Base-by-base conservation (phyloP, 2,329 filamentous ascomycete genomes). In the Fusarium verticillioides region DNA sequence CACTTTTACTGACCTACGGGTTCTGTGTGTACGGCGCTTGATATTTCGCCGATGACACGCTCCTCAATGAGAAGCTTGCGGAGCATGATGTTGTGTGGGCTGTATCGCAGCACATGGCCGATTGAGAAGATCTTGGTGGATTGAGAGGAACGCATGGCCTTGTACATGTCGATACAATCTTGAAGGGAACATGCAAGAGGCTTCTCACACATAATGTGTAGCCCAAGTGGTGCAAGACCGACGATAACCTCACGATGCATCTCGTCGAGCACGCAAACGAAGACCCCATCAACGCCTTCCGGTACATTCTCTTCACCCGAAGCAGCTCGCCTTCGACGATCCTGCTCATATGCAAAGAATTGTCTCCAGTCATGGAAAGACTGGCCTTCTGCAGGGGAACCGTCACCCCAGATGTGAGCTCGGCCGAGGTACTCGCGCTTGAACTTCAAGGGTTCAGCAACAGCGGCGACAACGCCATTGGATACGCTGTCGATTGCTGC, bases 181-280 rank as follows among this genome's bases (percentile, higher is more conserved):
- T 87, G 82, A 34, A 98, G 84, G 0, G 89, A 92, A 28, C 94
- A 94, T 1, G 95, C 94, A 60, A 99, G 84, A 5, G 96, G 96
- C 83, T 99, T 99, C 86, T 99, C 96, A 81, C 95, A 97, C 87
- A 98, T 93, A 72, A 98, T 90, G 81, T 98, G 95, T 53, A 98
- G 84, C 5, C 88, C 79, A 85, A 91, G 83, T 18, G 89, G 89
- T 3, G 93, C 92, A 59, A 97, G 86, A 3, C 90, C 93, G 47
- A 92, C 87, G 28, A 97, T 88, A 53, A 96, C 94, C 63, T 95
- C 92, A 56, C 91, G 91, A 82, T 99, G 96, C 84, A 94, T 92
- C 82, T 97, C 93, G 81, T 99, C 96, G 15, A 96, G 87, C 5
- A 97, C 94, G 81, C 88, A 90, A 23, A 90, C 84, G 72, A 90